These are phyloP conservation scores for Vitis rotundifolia DNA, from an alignment of 164 flowering plant species.

Conservation along the genomic window DNA sequence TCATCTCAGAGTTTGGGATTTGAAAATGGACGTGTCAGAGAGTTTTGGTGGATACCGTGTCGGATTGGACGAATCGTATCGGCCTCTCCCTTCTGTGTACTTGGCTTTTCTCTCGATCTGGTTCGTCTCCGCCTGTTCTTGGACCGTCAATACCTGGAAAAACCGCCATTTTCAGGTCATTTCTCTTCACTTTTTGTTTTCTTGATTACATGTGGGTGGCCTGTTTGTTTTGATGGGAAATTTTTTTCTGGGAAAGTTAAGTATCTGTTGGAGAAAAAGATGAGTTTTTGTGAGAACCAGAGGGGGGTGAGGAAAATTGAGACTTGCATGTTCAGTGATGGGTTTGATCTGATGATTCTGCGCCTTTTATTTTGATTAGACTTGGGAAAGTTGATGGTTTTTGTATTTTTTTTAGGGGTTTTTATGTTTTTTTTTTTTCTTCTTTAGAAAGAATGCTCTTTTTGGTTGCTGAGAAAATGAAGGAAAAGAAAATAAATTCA, in stretches of 20 bases:
- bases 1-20: not conserved
- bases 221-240: not conserved
- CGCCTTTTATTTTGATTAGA: no score
- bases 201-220: not conserved
- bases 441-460: not conserved
- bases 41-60: conserved; percentile 15
- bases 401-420: not conserved
- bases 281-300: no score
- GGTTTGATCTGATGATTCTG: no score
- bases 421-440: not conserved
- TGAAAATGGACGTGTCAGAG: conserved; percentile 25
- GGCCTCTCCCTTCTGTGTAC: conserved; percentile 75
- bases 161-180: conserved; percentile 80
- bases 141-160: conserved; percentile 74
- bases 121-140: conserved; percentile 60
- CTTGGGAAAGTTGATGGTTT: no score
- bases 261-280: not conserved
- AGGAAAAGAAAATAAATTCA: not conserved
- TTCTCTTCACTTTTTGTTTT: not conserved
- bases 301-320: no score
- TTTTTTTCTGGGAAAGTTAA: not conserved
- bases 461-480: conserved; percentile 10
- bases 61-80: conserved; percentile 58
- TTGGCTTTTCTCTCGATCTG: conserved; percentile 61
- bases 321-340: no score